phyloP scores from a whole-genome alignment of 495 filamentous ascomycete genomes.

The Friedmanniomyces simplex region DNA sequence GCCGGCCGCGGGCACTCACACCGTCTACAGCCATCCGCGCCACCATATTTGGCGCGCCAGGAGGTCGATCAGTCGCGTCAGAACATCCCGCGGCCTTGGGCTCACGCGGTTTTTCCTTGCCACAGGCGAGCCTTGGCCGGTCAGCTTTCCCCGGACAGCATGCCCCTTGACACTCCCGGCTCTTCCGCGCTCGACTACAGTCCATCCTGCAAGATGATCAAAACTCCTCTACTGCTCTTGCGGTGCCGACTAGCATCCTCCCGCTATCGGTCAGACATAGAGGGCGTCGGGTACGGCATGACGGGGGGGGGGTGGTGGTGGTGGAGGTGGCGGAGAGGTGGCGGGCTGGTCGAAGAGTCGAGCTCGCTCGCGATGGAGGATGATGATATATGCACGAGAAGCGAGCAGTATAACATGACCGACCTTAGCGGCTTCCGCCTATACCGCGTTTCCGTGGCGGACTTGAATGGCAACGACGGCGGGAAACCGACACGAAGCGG shows the following conservation, averaged over 20 bases:
- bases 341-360: not conserved
- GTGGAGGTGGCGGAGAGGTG: not conserved
- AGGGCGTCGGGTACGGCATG: not conserved
- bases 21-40: not conserved
- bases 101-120: not conserved
- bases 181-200: not conserved
- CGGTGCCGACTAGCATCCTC: too few relatives aligned
- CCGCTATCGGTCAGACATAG: not conserved
- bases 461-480: not conserved
- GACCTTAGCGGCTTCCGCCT: not conserved
- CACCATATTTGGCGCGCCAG: not conserved
- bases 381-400: not conserved
- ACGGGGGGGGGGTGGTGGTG: not conserved
- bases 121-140: not conserved
- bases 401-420: not conserved
- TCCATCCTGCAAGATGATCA: not conserved
- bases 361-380: not conserved
- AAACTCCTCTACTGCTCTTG: too few relatives aligned
- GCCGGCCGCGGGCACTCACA: too few relatives aligned
- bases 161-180: not conserved
- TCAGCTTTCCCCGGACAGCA: not conserved
- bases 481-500: not conserved
- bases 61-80: not conserved
- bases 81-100: not conserved
- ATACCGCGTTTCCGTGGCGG: not conserved